phyloP scores from a whole-genome alignment of 345 rosid genomes.

The Cochlearia excelsa region DNA sequence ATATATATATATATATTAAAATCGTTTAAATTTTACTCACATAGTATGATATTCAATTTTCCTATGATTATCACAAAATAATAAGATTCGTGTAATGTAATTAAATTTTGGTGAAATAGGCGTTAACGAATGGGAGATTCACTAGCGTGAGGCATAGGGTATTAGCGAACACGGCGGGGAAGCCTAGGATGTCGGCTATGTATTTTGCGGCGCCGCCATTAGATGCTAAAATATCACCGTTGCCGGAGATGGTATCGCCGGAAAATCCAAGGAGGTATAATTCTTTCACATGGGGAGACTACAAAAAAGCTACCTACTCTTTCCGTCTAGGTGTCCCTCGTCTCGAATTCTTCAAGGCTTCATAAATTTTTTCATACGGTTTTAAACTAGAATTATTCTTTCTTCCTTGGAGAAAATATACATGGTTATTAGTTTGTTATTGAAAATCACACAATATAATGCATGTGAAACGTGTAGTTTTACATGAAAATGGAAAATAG shows the following conservation, averaged over 20 bases:
- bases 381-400: too few relatives aligned
- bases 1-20: too few relatives aligned
- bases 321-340: slow-evolving; percentile 62
- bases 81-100: too few relatives aligned
- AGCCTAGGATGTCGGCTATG: slow-evolving; percentile 75
- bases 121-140: slow-evolving; percentile 81
- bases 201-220: slow-evolving; percentile 91
- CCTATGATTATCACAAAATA: too few relatives aligned
- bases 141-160: slow-evolving; percentile 84
- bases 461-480: too few relatives aligned
- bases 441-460: too few relatives aligned
- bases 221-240: slow-evolving; percentile 49
- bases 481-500: too few relatives aligned
- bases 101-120: slow-evolving; percentile 34
- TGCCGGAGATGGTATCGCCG: slow-evolving; percentile 54
- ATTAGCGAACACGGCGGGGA: slow-evolving; percentile 43
- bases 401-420: too few relatives aligned
- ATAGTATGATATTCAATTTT: too few relatives aligned
- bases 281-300: slow-evolving; percentile 83
- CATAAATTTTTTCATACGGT: background rate
- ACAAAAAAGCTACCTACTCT: slow-evolving; percentile 69
- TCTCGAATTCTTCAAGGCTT: slow-evolving; percentile 54
- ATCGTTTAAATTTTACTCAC: too few relatives aligned
- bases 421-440: too few relatives aligned
- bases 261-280: slow-evolving; percentile 48